Evolutionary conservation across 2,329 filamentous ascomycete species (phyloP).

Genomic region (Microdochium nivale): DNA sequence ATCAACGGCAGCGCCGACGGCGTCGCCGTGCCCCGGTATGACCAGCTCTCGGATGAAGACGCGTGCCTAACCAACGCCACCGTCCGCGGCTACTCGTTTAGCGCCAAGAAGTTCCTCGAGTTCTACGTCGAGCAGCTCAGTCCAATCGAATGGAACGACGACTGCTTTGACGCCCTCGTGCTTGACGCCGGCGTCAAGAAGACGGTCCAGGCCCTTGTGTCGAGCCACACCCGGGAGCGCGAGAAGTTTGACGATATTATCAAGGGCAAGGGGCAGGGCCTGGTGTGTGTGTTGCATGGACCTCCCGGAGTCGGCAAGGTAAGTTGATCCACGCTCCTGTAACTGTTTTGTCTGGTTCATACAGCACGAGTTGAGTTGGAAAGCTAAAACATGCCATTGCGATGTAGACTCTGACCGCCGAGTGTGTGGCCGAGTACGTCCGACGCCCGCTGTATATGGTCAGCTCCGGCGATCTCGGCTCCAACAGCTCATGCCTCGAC

Average conservation of each 20-base stretch:
- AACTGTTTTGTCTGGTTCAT: slow-evolving; percentile 7
- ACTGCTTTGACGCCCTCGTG: slow-evolving; percentile 35
- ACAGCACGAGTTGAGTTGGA: neutral
- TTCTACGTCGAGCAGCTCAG: slow-evolving; percentile 33
- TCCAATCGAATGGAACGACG: slow-evolving; percentile 33
- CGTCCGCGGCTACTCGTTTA: slow-evolving; percentile 21
- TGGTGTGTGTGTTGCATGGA: slow-evolving; percentile 35
- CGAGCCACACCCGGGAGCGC: slow-evolving; percentile 25
- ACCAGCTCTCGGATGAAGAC: slow-evolving; percentile 17
- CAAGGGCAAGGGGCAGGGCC: slow-evolving; percentile 30
- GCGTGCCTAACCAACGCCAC: slow-evolving; percentile 13
- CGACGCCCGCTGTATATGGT: slow-evolving; percentile 24
- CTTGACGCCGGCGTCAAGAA: slow-evolving; percentile 38
- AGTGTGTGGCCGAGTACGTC: slow-evolving; percentile 27
- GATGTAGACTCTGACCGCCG: slow-evolving; percentile 23
- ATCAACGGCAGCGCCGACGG: slow-evolving; percentile 9
- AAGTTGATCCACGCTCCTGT: slow-evolving; percentile 28
- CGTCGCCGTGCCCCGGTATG: slow-evolving; percentile 5
- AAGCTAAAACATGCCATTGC: slow-evolving; percentile 2
- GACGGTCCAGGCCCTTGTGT: slow-evolving; percentile 37
- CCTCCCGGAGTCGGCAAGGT: slow-evolving; percentile 37
- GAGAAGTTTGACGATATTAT: slow-evolving; percentile 28
- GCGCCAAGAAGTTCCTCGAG: slow-evolving; percentile 20
- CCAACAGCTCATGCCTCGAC: slow-evolving; percentile 16
- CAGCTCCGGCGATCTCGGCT: slow-evolving; percentile 20